Conservation (phyloP, 1,139 yeast species). For the Protomyces lactucae-debilis region DNA sequence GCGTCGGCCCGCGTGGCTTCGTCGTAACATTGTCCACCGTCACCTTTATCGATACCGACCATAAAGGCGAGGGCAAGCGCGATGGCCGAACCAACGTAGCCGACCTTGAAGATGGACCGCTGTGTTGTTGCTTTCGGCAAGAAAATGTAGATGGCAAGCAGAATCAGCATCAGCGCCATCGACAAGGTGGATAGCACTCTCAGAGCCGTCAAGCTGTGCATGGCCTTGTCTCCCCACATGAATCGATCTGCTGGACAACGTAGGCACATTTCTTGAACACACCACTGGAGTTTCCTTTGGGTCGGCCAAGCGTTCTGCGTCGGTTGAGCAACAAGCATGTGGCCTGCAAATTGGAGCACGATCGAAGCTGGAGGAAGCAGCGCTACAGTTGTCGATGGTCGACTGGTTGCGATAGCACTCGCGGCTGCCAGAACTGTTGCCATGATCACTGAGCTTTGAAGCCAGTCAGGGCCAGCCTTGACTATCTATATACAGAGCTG, state of each 20-base stretch:
- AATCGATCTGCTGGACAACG: neutral
- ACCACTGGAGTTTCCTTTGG: neutral
- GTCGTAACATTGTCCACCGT: conserved; percentile 2
- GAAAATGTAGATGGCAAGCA: neutral
- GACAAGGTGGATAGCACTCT: neutral
- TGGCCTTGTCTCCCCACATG: neutral
- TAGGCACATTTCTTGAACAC: neutral
- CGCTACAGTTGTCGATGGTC: too few species aligned
- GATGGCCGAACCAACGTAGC: conserved; percentile 3
- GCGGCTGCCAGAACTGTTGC: too few species aligned
- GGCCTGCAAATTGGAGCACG: neutral
- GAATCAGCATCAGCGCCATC: neutral
- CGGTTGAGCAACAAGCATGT: neutral
- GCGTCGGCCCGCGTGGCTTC: conserved; percentile 10
- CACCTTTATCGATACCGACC: neutral
- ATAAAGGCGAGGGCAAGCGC: conserved; percentile 4
- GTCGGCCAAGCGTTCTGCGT: neutral
- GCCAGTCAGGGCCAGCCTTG: too few species aligned
- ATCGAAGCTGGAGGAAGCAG: neutral
- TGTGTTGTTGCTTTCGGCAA: neutral
- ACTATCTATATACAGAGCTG: too few species aligned
- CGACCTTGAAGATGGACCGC: neutral
- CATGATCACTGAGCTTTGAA: too few species aligned
- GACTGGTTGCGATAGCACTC: too few species aligned
- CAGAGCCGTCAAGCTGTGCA: neutral